phyloP scores from a whole-genome alignment of 2,329 filamentous ascomycete species.

The Calcarisporium arbuscula region DNA sequence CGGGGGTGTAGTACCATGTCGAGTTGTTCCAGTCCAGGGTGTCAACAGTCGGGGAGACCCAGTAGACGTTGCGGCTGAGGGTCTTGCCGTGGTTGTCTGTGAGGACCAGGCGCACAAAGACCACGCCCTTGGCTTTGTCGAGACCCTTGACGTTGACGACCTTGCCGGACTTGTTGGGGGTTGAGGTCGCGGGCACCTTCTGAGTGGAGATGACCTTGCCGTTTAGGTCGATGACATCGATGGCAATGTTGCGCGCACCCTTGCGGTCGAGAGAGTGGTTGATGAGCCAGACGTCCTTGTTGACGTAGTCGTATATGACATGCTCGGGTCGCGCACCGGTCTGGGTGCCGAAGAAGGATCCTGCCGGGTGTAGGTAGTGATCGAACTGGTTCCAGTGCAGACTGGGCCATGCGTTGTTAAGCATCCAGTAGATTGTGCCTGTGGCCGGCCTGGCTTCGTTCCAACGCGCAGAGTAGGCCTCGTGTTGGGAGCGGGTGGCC shows the following conservation, averaged over 20 bases:
- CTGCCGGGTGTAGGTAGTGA: constrained; percentile 52
- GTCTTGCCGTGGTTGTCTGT: constrained; percentile 20
- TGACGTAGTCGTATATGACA: constrained; percentile 47
- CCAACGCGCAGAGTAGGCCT: constrained; percentile 48
- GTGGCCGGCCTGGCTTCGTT: constrained; percentile 46
- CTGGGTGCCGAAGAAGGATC: constrained; percentile 55
- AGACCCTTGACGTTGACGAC: constrained; percentile 14
- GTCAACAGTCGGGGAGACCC: constrained; percentile 43
- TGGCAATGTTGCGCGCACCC: constrained; percentile 34
- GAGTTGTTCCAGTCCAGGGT: constrained; percentile 49
- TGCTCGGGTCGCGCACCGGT: constrained; percentile 43
- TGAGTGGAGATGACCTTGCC: constrained; percentile 36
- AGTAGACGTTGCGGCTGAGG: constrained; percentile 55
- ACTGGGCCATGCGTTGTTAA: constrained; percentile 59
- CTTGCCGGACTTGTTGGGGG: constrained; percentile 37
- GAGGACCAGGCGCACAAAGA: constrained; percentile 45
- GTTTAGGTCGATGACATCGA: constrained; percentile 43
- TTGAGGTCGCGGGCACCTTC: constrained; percentile 25
- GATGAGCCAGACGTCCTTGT: constrained; percentile 41
- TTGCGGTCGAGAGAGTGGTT: constrained; percentile 40
- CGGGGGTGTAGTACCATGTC: constrained; percentile 54
- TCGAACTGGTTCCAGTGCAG: constrained; percentile 62
- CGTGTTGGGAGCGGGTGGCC: constrained; percentile 53
- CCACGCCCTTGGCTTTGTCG: constrained; percentile 31
- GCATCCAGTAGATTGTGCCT: constrained; percentile 61